These are phyloP conservation scores for Cladophialophora chaetospira DNA, from an alignment of 2,329 filamentous ascomycete species.

Conservation along the genomic window DNA sequence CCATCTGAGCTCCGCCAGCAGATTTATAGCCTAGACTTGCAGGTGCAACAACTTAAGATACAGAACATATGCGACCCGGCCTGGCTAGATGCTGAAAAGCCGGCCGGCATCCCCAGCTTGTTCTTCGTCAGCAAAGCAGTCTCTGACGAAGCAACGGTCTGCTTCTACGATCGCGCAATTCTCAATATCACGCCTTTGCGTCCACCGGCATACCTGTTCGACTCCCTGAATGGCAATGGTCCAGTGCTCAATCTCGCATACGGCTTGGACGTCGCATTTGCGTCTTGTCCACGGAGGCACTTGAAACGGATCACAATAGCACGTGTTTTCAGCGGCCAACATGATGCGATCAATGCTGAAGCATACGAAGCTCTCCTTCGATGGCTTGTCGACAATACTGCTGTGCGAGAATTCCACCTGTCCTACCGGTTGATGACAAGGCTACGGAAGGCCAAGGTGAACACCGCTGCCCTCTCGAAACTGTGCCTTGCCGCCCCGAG, in stretches of 20 bases:
- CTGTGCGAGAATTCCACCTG: conserved; percentile 15
- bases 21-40: conserved; percentile 18
- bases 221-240: neutral
- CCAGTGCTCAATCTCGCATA: conserved; percentile 9
- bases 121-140: conserved; percentile 19
- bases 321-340: conserved; percentile 21
- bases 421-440: conserved; percentile 24
- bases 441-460: conserved; percentile 13
- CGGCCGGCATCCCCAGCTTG: conserved; percentile 13
- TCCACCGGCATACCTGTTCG: conserved; percentile 5
- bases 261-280: conserved; percentile 13
- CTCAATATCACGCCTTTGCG: conserved; percentile 21
- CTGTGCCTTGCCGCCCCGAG: neutral
- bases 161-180: conserved; percentile 22
- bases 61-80: conserved; percentile 18
- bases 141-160: conserved; percentile 17
- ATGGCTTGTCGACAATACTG: conserved; percentile 24
- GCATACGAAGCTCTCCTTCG: conserved; percentile 27
- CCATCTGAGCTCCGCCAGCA: conserved; percentile 15
- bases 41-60: conserved; percentile 17
- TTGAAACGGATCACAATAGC: conserved; percentile 14
- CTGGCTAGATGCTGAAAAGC: conserved; percentile 7
- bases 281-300: conserved; percentile 5
- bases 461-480: neutral
- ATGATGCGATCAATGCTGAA: conserved; percentile 20